These are phyloP conservation scores for sorghum (Sorghum bicolor) DNA, from an alignment of 176 grass and related monocot species.

Conservation along the genomic window Sorghum_bicolor_NCBIv3 NC_012871.2:63047501-63048000, in stretches of 20 bases:
- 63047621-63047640: too few relatives aligned
- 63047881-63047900: background rate
- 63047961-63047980: background rate
- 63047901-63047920: background rate
- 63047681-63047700: too few relatives aligned
- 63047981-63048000: too few relatives aligned
- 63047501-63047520: too few relatives aligned
- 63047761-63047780: background rate
- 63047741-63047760: background rate
- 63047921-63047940: background rate
- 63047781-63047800: background rate
- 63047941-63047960: background rate
- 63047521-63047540: too few relatives aligned
- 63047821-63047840: background rate
- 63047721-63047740: background rate
- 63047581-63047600: too few relatives aligned
- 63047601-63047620: too few relatives aligned
- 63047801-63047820: background rate
- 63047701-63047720: too few relatives aligned
- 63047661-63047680: too few relatives aligned
- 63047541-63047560: too few relatives aligned
- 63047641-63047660: too few relatives aligned
- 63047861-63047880: background rate
- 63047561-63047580: too few relatives aligned
- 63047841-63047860: slow-evolving; percentile 5